phyloP scores from a whole-genome alignment of 75 land plant species.

The Cryptomeria japonica region DNA sequence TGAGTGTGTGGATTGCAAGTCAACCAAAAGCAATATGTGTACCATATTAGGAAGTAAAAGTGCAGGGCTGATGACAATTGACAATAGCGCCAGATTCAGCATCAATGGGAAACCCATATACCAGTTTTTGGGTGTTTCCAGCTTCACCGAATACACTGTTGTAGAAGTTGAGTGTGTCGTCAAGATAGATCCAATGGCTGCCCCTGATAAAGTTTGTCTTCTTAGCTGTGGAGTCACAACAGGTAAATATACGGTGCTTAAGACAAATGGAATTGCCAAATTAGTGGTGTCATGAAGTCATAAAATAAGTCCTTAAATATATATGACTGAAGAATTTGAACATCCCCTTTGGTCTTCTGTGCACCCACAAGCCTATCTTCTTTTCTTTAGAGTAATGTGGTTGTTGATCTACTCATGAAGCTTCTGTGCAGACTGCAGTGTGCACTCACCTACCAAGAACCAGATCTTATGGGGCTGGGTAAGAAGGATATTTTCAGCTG shows the following conservation, averaged over 20 bases:
- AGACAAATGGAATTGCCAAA: too few relatives aligned
- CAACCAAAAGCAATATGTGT: slow-evolving; percentile 40
- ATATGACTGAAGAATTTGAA: too few relatives aligned
- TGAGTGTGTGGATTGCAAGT: slow-evolving; percentile 57
- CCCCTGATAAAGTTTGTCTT: slow-evolving; percentile 57
- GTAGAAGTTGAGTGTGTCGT: slow-evolving; percentile 46
- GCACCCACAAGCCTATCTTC: too few relatives aligned
- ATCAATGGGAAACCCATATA: slow-evolving; percentile 40
- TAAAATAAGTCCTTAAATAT: too few relatives aligned
- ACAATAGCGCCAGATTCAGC: slow-evolving; percentile 18
- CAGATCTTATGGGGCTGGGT: too few relatives aligned
- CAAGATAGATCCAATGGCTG: slow-evolving; percentile 42
- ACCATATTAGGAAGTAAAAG: neutral
- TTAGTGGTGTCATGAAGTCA: too few relatives aligned
- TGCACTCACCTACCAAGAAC: too few relatives aligned
- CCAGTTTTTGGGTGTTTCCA: slow-evolving; percentile 52
- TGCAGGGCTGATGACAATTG: slow-evolving; percentile 24
- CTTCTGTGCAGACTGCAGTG: too few relatives aligned
- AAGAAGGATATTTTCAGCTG: too few relatives aligned
- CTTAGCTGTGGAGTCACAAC: slow-evolving; percentile 72
- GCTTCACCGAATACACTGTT: slow-evolving; percentile 72
- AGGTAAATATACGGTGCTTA: slow-evolving; percentile 21
- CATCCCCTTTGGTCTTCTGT: too few relatives aligned
- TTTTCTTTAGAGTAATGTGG: too few relatives aligned
- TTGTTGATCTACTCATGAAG: too few relatives aligned